A percentile compares a stretch with the other conserved stretches of the same genome.
Evolutionary conservation across 1,284 basidiomycete species (phyloP).

Genomic region (Ceratobasidium sp.): DNA sequence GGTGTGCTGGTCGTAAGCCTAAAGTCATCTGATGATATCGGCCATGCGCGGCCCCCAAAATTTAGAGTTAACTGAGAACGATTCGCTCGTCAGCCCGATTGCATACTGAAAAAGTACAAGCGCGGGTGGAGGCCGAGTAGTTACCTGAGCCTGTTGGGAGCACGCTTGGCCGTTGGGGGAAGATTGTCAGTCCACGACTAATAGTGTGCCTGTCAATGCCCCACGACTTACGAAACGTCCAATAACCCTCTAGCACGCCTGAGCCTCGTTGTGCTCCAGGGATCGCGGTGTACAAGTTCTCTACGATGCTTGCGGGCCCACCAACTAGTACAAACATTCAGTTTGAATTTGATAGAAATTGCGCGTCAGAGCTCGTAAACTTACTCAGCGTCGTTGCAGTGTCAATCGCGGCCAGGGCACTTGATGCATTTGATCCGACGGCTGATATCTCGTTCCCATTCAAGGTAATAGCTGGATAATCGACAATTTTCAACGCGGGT

Average conservation of each 20-base stretch:
- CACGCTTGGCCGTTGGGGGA: constrained; percentile 7
- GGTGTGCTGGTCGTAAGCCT: constrained; percentile 9
- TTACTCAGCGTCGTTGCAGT: constrained; percentile 52
- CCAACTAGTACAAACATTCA: constrained; percentile 35
- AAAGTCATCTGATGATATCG: constrained; percentile 43
- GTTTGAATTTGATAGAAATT: neutral
- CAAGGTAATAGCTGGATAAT: constrained; percentile 41
- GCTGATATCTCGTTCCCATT: constrained; percentile 44
- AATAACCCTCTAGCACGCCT: constrained; percentile 44
- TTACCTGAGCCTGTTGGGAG: constrained; percentile 34
- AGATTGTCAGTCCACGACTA: constrained; percentile 1
- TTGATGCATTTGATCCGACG: constrained; percentile 46
- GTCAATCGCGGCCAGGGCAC: constrained; percentile 50
- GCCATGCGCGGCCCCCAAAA: constrained; percentile 42
- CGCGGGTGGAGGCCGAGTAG: neutral
- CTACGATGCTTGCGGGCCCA: constrained; percentile 43
- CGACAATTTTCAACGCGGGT: neutral
- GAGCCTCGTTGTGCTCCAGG: constrained; percentile 43
- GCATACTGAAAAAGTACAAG: neutral
- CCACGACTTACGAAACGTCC: constrained; percentile 43
- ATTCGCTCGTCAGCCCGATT: neutral
- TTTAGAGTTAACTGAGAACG: constrained; percentile 20
- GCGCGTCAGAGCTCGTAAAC: neutral
- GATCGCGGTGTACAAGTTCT: constrained; percentile 48
- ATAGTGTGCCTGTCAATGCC: no score